Base-by-base conservation (phyloP, 2,329 filamentous ascomycete genomes). In the Alternaria brassicicola region DNA sequence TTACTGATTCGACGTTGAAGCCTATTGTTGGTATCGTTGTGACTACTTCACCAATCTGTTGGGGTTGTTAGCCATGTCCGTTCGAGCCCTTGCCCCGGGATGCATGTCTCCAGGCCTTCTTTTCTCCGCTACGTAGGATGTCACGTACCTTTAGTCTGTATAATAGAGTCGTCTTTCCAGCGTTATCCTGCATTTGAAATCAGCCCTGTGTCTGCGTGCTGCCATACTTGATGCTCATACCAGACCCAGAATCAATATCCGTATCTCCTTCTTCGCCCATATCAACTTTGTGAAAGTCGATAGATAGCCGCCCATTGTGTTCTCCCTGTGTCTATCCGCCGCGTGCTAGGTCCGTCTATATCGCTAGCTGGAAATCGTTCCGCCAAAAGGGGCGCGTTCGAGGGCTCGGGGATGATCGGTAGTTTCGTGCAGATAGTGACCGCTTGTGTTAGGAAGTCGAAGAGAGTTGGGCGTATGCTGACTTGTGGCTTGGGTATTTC, bases 11-110 rank as follows among this genome's bases (percentile, higher is more conserved):
- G 71, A 99, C 95, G 78, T 99, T 99, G 85, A 99, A 99, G 61
- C 95, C 95, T 78, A 99, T 98, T 53, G 95, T 99, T 19, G 95
- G 95, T 84, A 98, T 98, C 72, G 95, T 99, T 62, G 95, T 98
- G 67, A 99, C 95, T 42, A 99, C 95, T 79, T 99, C 95, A 76
- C 95, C 95, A 75, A 99, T 96, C 92, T 97, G 76, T 15, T 9
- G 31, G 1, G 7, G 13, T 19, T 6, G 45, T 58, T 55, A 58
- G 51, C 15, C 25, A 3, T 19, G 10, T 41, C 9, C 17, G 17
- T 19, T 36, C 17, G 9, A 41, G 23, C 13, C 15, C 31, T 21
- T 19, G 2, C 3, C 6, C 43, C 8, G 21, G 17, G 7, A 30
- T 35, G 12, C 31, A 42, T 52, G 28, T 42, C 9, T 8, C 3